Conservation (phyloP, 2,329 filamentous ascomycete species). For the Teratosphaeriaceae sp. region DNA sequence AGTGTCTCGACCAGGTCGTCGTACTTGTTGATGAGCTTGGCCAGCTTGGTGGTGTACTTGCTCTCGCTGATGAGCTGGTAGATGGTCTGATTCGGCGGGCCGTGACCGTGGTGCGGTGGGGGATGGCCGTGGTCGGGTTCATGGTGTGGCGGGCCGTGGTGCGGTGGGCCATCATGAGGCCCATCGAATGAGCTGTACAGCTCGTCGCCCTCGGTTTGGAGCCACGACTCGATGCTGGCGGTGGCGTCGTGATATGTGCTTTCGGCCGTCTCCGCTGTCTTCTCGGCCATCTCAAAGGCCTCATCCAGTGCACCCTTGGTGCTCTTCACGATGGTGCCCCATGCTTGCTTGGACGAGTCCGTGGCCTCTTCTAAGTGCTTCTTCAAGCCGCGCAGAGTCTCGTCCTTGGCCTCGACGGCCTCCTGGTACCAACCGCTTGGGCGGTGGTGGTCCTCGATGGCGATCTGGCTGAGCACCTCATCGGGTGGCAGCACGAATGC, state of each 20-base stretch:
- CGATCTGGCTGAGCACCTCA: slow-evolving; percentile 38
- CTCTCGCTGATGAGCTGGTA: slow-evolving; percentile 71
- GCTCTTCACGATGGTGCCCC: slow-evolving; percentile 24
- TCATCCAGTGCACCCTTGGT: slow-evolving; percentile 37
- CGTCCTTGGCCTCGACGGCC: slow-evolving; percentile 30
- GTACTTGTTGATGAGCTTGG: slow-evolving; percentile 66
- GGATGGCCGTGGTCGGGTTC: slow-evolving; percentile 12
- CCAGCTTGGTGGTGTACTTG: slow-evolving; percentile 71
- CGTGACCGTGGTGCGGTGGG: slow-evolving; percentile 26
- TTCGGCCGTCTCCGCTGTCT: slow-evolving; percentile 32
- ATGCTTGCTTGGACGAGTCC: slow-evolving; percentile 13
- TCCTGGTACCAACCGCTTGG: slow-evolving; percentile 22
- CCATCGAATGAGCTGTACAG: slow-evolving; percentile 30
- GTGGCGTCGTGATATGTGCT: slow-evolving; percentile 38
- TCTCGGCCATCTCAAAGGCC: slow-evolving; percentile 35
- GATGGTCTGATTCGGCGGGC: slow-evolving; percentile 60
- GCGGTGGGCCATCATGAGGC: slow-evolving; percentile 15
- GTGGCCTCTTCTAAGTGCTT: slow-evolving; percentile 13
- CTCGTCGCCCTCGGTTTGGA: slow-evolving; percentile 30
- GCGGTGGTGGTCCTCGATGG: slow-evolving; percentile 31
- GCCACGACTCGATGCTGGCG: slow-evolving; percentile 43
- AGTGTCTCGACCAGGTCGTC: slow-evolving; percentile 64
- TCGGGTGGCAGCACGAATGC: slow-evolving; percentile 50
- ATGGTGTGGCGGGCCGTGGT: slow-evolving; percentile 22
- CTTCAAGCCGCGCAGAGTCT: slow-evolving; percentile 26